A percentile compares a stretch with the other conserved stretches of the same genome.
phyloP scores from a whole-genome alignment of 139 green algal species.

The Coelastrella sp. region DNA sequence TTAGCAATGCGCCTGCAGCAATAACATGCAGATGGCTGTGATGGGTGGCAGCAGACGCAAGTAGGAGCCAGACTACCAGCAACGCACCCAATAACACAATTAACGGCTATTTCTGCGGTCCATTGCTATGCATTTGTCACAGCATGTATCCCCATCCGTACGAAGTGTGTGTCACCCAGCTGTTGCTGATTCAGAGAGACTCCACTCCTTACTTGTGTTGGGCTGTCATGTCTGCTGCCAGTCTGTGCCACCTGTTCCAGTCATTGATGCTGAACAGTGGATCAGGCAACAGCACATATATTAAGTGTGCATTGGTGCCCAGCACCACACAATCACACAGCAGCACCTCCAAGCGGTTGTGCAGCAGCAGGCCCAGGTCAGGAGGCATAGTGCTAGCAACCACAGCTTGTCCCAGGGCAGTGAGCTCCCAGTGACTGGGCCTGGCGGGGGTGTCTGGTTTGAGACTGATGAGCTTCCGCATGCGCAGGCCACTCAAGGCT shows the following conservation, averaged over 20 bases:
- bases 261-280: conserved; percentile 40
- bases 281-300: conserved; percentile 39
- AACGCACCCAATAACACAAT: too few species aligned
- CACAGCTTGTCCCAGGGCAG: conserved; percentile 33
- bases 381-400: conserved; percentile 26
- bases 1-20: conserved; percentile 38
- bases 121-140: not conserved
- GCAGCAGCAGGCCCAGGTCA: conserved; percentile 35
- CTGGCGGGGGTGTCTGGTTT: not conserved
- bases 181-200: not conserved
- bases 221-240: conserved; percentile 5
- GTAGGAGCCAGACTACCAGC: not conserved
- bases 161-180: not conserved
- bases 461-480: conserved; percentile 25
- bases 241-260: conserved; percentile 11
- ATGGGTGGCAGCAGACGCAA: not conserved
- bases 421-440: conserved; percentile 30
- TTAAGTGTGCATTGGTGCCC: conserved; percentile 24
- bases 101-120: too few species aligned
- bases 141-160: not conserved
- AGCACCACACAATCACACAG: conserved; percentile 16
- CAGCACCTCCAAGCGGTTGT: conserved; percentile 24
- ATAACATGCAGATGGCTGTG: not conserved
- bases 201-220: conserved; percentile 1
- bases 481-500: conserved; percentile 26